phyloP scores from a whole-genome alignment of 129 eudicot genomes.

The Silybum marianum region DNA sequence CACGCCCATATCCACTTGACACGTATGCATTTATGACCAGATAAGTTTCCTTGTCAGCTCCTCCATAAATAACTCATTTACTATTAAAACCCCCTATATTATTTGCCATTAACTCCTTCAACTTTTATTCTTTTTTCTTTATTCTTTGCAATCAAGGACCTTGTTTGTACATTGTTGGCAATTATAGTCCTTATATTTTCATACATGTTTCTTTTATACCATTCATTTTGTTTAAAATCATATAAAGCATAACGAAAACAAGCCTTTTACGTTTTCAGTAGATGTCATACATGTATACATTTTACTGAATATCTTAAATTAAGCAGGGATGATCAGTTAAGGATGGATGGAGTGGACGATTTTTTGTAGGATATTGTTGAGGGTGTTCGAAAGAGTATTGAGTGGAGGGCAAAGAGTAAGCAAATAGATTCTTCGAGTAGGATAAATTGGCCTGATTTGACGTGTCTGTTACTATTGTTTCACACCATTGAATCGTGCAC shows the following conservation, averaged over 20 bases:
- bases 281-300: too few relatives aligned
- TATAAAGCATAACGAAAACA: neutral
- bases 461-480: too few relatives aligned
- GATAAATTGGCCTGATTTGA: too few relatives aligned
- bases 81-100: neutral
- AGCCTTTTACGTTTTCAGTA: neutral
- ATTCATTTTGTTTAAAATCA: too few relatives aligned
- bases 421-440: too few relatives aligned
- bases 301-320: too few relatives aligned
- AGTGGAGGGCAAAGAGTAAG: too few relatives aligned
- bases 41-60: slow-evolving; percentile 32
- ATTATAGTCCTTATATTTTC: neutral
- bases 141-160: neutral
- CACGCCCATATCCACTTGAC: neutral
- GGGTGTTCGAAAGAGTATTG: too few relatives aligned
- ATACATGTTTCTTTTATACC: neutral
- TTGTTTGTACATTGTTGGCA: neutral
- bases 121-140: neutral
- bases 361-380: too few relatives aligned
- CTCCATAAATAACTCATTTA: slow-evolving; percentile 14
- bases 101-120: slow-evolving; percentile 9
- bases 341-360: too few relatives aligned
- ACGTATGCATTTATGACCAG: slow-evolving; percentile 26
- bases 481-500: too few relatives aligned
- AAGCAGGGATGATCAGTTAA: too few relatives aligned